Evolutionary conservation across 805 yeast genomes (phyloP).

Genomic region (Blastobotrys terrestris): DNA sequence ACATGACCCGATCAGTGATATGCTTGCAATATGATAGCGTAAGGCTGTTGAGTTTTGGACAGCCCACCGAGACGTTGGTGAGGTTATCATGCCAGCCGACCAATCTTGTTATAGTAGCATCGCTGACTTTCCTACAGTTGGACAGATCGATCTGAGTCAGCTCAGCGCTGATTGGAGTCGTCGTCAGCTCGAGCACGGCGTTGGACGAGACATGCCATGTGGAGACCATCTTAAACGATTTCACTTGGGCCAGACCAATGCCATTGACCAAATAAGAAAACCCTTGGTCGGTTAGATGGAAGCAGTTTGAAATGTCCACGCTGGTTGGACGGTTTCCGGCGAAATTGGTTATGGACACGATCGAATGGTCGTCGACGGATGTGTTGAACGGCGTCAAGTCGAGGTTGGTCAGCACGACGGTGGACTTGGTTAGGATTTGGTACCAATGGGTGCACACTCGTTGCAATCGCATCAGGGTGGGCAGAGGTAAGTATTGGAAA

Average conservation of each 20-base stretch:
- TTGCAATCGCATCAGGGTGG: constrained; percentile 54
- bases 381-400: constrained; percentile 62
- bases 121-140: constrained; percentile 68
- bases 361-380: constrained; percentile 49
- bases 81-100: constrained; percentile 42
- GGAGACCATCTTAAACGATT: constrained; percentile 52
- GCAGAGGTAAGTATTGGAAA: constrained; percentile 48
- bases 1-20: constrained; percentile 62
- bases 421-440: constrained; percentile 53
- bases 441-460: constrained; percentile 63
- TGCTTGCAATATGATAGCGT: constrained; percentile 71
- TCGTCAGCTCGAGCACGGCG: constrained; percentile 75
- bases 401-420: constrained; percentile 43
- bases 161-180: constrained; percentile 54
- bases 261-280: constrained; percentile 66
- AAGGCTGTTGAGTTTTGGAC: constrained; percentile 48
- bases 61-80: constrained; percentile 36
- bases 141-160: constrained; percentile 59
- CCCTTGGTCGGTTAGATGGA: constrained; percentile 71
- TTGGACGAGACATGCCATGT: constrained; percentile 75
- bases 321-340: constrained; percentile 60
- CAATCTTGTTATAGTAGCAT: constrained; percentile 63
- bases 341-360: constrained; percentile 56
- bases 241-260: constrained; percentile 60
- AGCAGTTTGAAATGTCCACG: constrained; percentile 65